A percentile compares a stretch with the other conserved stretches of the same genome.
These are phyloP conservation scores for Volvox reticuliferus DNA, from an alignment of 139 green algal genomes.

Conservation along the genomic window DNA sequence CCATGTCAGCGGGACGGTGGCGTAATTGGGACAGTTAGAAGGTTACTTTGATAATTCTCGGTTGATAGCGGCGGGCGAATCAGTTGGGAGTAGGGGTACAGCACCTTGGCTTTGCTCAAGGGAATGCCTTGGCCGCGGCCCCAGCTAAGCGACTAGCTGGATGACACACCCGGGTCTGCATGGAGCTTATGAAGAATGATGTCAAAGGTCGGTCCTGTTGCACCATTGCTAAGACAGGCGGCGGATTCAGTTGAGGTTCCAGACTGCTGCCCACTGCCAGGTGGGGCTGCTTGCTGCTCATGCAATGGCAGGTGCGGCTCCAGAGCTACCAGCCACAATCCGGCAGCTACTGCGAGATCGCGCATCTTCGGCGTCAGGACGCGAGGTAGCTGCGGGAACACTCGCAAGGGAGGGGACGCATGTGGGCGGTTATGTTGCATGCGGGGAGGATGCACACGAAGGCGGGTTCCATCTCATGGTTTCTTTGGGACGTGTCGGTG, in stretches of 20 bases:
- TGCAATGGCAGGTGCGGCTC: background rate
- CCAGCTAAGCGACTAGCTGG: too few relatives aligned
- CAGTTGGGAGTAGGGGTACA: too few relatives aligned
- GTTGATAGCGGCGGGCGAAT: too few relatives aligned
- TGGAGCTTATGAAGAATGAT: slow-evolving; percentile 40
- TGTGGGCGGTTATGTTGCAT: background rate
- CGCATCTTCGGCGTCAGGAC: background rate
- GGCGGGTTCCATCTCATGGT: too few relatives aligned
- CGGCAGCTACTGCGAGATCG: background rate
- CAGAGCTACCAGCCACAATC: background rate
- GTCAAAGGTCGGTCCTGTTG: background rate
- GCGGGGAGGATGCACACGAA: too few relatives aligned
- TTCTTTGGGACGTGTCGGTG: too few relatives aligned
- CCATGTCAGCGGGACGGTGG: too few relatives aligned
- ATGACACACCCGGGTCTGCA: background rate
- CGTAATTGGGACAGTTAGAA: background rate
- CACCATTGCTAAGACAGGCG: too few relatives aligned
- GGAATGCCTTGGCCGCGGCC: too few relatives aligned
- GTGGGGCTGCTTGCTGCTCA: background rate
- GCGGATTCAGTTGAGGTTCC: background rate
- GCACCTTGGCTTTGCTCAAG: too few relatives aligned
- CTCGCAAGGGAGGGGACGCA: too few relatives aligned
- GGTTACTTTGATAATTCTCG: too few relatives aligned
- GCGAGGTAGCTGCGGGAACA: background rate
- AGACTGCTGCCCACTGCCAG: background rate